A percentile compares a stretch with the other conserved stretches of the same genome.
These are phyloP conservation scores for Aspergillus sp. DNA, from an alignment of 2,329 filamentous ascomycete species.

Conservation along the genomic window DNA sequence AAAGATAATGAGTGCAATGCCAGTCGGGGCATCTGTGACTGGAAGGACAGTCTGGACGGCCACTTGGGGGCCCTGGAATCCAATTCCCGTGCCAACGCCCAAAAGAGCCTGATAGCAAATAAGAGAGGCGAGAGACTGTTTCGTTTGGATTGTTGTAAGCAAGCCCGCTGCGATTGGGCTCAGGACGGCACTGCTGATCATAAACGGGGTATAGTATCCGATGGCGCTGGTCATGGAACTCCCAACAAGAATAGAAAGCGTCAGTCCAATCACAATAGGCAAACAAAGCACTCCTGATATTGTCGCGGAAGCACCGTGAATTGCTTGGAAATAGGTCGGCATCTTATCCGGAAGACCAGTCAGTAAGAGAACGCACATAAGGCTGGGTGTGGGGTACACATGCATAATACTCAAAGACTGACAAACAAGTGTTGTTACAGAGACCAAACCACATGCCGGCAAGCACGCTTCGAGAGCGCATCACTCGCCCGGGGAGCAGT, in stretches of 20 bases:
- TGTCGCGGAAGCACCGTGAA: slow-evolving; percentile 24
- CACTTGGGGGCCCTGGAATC: slow-evolving; percentile 27
- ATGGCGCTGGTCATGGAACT: slow-evolving; percentile 10
- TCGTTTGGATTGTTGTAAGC: slow-evolving; percentile 23
- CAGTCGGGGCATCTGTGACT: slow-evolving; percentile 26
- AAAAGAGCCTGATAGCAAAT: slow-evolving; percentile 31
- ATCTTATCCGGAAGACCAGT: background rate
- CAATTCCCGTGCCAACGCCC: slow-evolving; percentile 27
- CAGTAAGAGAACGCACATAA: too few species aligned
- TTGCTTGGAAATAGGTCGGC: slow-evolving; percentile 29
- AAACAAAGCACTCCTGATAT: slow-evolving; percentile 27
- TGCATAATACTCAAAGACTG: slow-evolving; percentile 3
- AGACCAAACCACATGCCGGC: slow-evolving; percentile 4
- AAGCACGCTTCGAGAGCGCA: slow-evolving; percentile 2
- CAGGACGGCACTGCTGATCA: slow-evolving; percentile 19
- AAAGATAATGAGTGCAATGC: slow-evolving; percentile 28
- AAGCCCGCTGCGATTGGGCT: slow-evolving; percentile 25
- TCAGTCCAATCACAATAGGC: slow-evolving; percentile 22
- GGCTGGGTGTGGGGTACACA: too few species aligned
- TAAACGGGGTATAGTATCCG: slow-evolving; percentile 34
- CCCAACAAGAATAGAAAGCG: slow-evolving; percentile 21
- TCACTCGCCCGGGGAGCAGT: slow-evolving; percentile 3
- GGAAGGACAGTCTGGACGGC: slow-evolving; percentile 29
- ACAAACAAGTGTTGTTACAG: slow-evolving; percentile 2
- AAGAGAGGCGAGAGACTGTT: slow-evolving; percentile 15